Conservation (phyloP, 129 eudicot genomes). For the Flaveria bidentis region DNA sequence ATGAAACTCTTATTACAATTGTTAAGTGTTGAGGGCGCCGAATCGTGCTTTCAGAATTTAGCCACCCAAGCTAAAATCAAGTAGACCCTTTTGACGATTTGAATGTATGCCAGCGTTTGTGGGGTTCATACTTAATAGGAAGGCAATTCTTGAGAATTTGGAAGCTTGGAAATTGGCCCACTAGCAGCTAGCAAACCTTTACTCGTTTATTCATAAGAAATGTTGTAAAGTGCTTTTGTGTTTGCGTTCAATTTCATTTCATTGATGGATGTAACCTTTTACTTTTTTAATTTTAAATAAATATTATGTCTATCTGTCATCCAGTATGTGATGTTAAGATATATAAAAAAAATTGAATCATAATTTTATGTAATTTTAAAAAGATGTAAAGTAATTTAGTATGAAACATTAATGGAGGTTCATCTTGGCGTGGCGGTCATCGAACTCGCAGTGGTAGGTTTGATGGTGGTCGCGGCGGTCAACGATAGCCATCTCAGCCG, state of each 20-base stretch:
- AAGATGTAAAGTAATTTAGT: no score
- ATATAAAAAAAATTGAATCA: background rate
- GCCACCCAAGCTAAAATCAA: no score
- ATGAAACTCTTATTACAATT: no score
- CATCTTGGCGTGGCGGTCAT: no score
- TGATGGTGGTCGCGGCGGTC: no score
- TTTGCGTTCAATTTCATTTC: conserved; percentile 54
- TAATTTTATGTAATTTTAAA: background rate
- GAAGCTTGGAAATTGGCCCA: conserved; percentile 23
- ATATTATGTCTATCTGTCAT: conserved; percentile 4
- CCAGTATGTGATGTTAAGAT: no score
- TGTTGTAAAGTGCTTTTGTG: conserved; percentile 49
- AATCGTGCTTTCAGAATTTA: no score
- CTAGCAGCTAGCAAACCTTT: conserved; percentile 37
- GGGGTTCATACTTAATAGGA: conserved; percentile 24
- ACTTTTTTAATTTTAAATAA: background rate
- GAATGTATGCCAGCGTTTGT: conserved; percentile 25
- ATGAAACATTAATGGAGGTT: no score
- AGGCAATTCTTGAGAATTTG: conserved; percentile 24
- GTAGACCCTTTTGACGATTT: background rate
- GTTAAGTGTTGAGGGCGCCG: no score
- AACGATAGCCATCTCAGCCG: no score
- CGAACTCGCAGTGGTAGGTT: no score
- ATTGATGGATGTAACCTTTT: conserved; percentile 30
- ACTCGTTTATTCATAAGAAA: conserved; percentile 29